Evolutionary conservation across 192 early-diverging fungal genomes (phyloP).

Genomic region (Linnemannia exigua): DNA sequence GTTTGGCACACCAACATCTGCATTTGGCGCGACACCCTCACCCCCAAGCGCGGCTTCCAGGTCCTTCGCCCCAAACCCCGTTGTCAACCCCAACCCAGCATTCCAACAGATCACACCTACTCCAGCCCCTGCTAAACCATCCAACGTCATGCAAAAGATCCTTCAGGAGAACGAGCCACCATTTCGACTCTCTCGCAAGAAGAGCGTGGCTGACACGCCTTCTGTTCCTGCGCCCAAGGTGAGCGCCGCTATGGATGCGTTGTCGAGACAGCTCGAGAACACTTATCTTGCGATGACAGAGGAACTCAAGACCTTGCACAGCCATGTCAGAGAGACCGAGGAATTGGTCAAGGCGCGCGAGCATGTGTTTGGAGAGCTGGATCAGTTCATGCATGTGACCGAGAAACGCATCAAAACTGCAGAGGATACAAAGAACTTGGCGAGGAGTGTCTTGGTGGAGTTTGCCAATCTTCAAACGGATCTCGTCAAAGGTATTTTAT

Average conservation of each 20-base stretch:
- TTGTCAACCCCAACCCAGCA: slow-evolving; percentile 18
- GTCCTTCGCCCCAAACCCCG: slow-evolving; percentile 27
- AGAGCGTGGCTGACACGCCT: slow-evolving; percentile 12
- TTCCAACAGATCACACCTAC: slow-evolving; percentile 3
- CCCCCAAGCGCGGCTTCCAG: neutral
- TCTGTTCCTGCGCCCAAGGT: slow-evolving; percentile 33
- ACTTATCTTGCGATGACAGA: slow-evolving; percentile 53
- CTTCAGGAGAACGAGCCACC: slow-evolving; percentile 35
- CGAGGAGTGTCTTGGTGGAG: slow-evolving; percentile 15
- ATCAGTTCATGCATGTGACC: slow-evolving; percentile 37
- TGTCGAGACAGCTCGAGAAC: slow-evolving; percentile 47
- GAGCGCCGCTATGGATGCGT: slow-evolving; percentile 44
- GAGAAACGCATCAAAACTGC: slow-evolving; percentile 39
- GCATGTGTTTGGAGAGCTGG: slow-evolving; percentile 45
- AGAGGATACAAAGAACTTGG: slow-evolving; percentile 14
- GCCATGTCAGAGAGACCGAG: slow-evolving; percentile 46
- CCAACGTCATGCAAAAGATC: slow-evolving; percentile 29
- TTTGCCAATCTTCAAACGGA: slow-evolving; percentile 31
- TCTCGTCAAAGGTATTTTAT: slow-evolving; percentile 40
- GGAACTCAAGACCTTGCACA: slow-evolving; percentile 34
- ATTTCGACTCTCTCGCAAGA: slow-evolving; percentile 23
- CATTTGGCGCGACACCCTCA: slow-evolving; percentile 1
- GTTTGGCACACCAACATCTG: slow-evolving; percentile 7
- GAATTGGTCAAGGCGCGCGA: slow-evolving; percentile 48
- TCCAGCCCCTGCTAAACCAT: neutral